These are phyloP conservation scores for Boletus pseudopeckii DNA, from an alignment of 768 basidiomycete genomes.

Conservation along the genomic window DNA sequence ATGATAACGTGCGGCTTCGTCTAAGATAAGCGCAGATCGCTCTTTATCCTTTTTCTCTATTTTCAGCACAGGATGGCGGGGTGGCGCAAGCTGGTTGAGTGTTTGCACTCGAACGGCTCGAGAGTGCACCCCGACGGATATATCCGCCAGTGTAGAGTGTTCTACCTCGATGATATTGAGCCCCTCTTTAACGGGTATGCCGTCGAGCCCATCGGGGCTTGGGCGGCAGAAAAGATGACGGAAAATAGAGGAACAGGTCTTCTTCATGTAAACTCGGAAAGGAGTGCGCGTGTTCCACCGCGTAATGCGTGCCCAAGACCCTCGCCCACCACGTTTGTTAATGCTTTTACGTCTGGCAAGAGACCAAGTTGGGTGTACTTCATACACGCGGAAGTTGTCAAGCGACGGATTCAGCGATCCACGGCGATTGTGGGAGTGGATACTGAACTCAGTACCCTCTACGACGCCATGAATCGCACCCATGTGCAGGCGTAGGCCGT, in stretches of 20 bases:
- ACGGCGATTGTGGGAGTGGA: constrained; percentile 61
- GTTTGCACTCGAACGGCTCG: constrained; percentile 42
- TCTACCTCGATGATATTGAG: constrained; percentile 47
- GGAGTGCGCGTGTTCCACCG: constrained; percentile 55
- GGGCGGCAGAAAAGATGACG: constrained; percentile 41
- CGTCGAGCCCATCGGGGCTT: constrained; percentile 30
- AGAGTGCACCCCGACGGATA: constrained; percentile 45
- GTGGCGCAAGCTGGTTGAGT: constrained; percentile 40
- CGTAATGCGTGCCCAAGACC: constrained; percentile 53
- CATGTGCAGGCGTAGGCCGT: constrained; percentile 47
- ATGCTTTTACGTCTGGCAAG: constrained; percentile 42
- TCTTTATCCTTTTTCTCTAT: constrained; percentile 36
- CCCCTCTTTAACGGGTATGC: constrained; percentile 36
- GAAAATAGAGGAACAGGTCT: constrained; percentile 45
- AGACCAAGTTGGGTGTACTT: constrained; percentile 59
- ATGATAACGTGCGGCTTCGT: constrained; percentile 58
- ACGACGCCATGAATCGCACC: constrained; percentile 62
- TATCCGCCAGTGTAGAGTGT: constrained; percentile 43
- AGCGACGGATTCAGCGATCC: constrained; percentile 55
- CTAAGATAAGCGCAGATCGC: constrained; percentile 41
- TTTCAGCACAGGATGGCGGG: constrained; percentile 36
- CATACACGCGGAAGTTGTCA: constrained; percentile 47
- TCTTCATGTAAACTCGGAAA: constrained; percentile 52
- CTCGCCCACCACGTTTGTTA: constrained; percentile 32
- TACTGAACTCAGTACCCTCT: constrained; percentile 58